Conservation (phyloP, 2,329 filamentous ascomycete genomes). For the Neofusicoccum cordaticola region DNA sequence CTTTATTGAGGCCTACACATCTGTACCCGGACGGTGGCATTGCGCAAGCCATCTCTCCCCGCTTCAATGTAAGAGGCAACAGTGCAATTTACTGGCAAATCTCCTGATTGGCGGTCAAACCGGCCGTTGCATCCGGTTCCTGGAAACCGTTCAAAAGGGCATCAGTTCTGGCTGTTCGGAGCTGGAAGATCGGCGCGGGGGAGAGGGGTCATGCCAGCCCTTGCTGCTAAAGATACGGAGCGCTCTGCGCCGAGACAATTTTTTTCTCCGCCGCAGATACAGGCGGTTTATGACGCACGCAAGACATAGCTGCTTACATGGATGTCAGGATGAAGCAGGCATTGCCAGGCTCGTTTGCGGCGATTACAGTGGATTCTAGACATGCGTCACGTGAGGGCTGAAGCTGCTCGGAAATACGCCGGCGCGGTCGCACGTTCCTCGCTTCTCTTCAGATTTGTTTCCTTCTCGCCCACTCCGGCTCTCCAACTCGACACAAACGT, state of each 20-base stretch:
- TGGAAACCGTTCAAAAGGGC: background rate
- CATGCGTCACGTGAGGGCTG: too few relatives aligned
- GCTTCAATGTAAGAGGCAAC: background rate
- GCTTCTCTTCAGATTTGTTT: too few relatives aligned
- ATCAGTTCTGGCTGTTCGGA: background rate
- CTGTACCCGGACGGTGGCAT: background rate
- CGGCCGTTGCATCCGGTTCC: background rate
- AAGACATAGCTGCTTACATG: too few relatives aligned
- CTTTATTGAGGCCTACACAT: too few relatives aligned
- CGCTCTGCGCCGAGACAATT: background rate
- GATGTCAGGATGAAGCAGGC: too few relatives aligned
- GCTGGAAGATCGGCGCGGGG: background rate
- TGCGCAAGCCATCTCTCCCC: background rate
- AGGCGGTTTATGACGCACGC: background rate
- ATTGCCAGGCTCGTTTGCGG: too few relatives aligned
- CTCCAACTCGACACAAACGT: too few relatives aligned
- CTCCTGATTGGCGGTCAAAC: background rate
- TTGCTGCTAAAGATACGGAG: slow-evolving; percentile 2
- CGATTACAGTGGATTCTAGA: too few relatives aligned
- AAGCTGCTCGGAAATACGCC: too few relatives aligned
- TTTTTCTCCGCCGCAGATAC: background rate
- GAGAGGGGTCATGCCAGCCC: background rate
- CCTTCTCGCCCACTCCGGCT: too few relatives aligned
- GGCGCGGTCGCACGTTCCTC: too few relatives aligned
- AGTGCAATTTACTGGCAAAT: background rate